These are phyloP conservation scores for Lentinula sp. DNA, from an alignment of 768 basidiomycete species.

Conservation along the genomic window DNA sequence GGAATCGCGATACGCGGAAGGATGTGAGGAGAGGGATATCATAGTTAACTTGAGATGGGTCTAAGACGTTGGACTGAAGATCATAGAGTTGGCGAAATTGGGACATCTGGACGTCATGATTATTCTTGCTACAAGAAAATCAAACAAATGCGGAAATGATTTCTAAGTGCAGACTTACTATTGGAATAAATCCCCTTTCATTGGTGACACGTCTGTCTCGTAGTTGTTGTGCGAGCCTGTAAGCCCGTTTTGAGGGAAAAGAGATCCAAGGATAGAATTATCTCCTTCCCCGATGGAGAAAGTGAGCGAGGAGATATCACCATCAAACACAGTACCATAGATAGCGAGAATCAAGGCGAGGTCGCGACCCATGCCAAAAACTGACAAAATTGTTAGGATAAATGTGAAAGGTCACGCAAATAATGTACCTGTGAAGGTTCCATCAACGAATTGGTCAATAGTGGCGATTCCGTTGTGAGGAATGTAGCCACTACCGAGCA, in stretches of 20 bases:
- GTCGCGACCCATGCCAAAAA: neutral
- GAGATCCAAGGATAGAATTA: neutral
- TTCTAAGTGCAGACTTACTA: neutral
- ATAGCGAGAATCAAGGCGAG: neutral
- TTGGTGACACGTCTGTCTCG: neutral
- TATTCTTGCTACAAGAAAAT: neutral
- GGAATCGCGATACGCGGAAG: neutral
- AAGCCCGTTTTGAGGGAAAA: neutral
- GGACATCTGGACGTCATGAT: neutral
- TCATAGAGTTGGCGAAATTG: neutral
- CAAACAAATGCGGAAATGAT: neutral
- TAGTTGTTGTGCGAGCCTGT: conserved; percentile 11
- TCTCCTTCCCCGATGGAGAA: neutral
- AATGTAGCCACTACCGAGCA: neutral
- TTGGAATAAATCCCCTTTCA: neutral
- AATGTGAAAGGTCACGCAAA: neutral
- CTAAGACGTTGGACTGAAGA: neutral
- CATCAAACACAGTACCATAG: neutral
- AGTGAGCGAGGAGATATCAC: neutral
- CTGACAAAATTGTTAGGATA: neutral
- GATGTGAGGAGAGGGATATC: neutral
- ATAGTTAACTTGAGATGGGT: neutral
- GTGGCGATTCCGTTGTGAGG: neutral
- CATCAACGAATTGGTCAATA: neutral
- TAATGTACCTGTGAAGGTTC: neutral